Evolutionary conservation across 2,329 filamentous ascomycete genomes (phyloP), one percentile per base, ranked within the genome.

Genomic region (Aureobasidium namibiae): DNA sequence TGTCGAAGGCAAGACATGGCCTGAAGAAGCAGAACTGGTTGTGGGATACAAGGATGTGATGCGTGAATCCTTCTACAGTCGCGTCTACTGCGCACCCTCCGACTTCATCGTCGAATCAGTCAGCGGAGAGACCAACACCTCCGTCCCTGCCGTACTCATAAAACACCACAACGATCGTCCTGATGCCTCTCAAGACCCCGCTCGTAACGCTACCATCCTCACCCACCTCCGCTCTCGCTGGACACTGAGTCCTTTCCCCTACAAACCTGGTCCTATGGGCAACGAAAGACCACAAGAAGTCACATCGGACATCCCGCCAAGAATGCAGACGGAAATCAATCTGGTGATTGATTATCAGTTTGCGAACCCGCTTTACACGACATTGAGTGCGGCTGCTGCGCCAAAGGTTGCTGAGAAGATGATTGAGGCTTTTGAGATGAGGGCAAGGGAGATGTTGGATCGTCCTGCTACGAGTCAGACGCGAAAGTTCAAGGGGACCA

Each of bases 361-460:
- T 71, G 80, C 84, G 66, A 97, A 92, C 73, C 90, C 92, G n/a
- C 72, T 96, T 60, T 95, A 96, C 75, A 86, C 85, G 42, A 84
- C 88, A 21, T 78, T 96, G 69, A 94, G 92, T 70, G 81, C 85
- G 38, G 87, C 89, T 34, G 86, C 94, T 24, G 90, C 90, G 64
- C 87, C 90, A 33, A 90, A 89, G 74, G 85, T 96, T 63, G 92
- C 90, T 1, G 85, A 84, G 4, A 80, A 88, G 64, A 96, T 99
- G 91, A 88, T 97, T 64, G 86, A 89, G 72, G 92, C 94, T 1
- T 99, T 99, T 76, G 92, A 96, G 76, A 82, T 83, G 73, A 81
- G 89, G 68, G 91, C 94, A 6, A 78, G 77, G 69, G 76, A 82
- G 67, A 70, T 90, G 49, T 59, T 77, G 63, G 66, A 64, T 41